Base-by-base conservation (phyloP, 306 rosid species). In the Trifolium repens region DNA sequence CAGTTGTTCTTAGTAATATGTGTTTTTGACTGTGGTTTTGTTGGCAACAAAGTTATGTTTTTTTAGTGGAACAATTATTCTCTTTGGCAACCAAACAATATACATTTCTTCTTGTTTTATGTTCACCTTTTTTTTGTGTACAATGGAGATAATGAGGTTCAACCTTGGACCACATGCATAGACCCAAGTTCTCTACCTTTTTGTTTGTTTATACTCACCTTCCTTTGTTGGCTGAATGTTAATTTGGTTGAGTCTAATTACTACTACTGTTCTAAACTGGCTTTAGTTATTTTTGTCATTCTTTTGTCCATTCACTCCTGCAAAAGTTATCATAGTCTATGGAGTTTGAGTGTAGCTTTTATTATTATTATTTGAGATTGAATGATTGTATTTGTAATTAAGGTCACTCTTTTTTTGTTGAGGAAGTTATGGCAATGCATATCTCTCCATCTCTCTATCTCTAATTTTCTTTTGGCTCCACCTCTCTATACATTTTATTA, bases 261-360 rank as follows among this genome's bases (percentile, higher is more conserved):
- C 24, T 50, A 42, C 8, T 32, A 5, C 46, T 9, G 19, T 57
- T 39, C 58, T 67, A 2, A 49, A 12, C 69, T 60, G 37, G 61
- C 67, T 60, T 82, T 44, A 12, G 66, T 26, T 54, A 24, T 34
- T 37, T 47, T 53, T 16, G 14, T 52, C 24, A 68, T 42, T 69
- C 35, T 67, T 60, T 39, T 39, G 30, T 4, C 2, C 19, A 37
- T 5, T 71, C 61, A 68, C 58, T 67, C 32, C 15, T 6, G 30
- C 61, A 46, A 76, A 69, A 40, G 15, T 67, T 37, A 12, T 65
- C 32, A 53, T 1, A 17, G 50, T 70, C 39, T 39, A 7, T 39
- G 1, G 9, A 39, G 42, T 39, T 39, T 39, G 42, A 39, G 42
- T 39, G 9, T 39, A 39, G 42, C 9, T 39, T 39, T 39, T 39